Evolutionary conservation across 2,329 filamentous ascomycete species (phyloP).

Genomic region (Simplicillium aogashimaense): DNA sequence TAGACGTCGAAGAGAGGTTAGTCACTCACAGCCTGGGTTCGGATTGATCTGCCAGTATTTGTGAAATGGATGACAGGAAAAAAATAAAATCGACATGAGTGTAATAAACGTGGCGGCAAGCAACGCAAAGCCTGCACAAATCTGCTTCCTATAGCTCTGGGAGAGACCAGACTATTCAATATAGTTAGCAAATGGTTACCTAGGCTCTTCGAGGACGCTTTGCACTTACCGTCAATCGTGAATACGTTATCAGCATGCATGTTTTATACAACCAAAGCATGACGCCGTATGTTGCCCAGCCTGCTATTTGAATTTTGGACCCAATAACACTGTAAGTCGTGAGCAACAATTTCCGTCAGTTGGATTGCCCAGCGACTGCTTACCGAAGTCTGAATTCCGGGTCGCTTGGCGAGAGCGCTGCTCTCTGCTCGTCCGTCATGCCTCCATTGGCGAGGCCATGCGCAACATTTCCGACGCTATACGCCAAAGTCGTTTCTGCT

Average conservation of each 20-base stretch:
- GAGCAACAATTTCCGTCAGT: background rate
- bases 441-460: conserved; percentile 37
- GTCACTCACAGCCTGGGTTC: conserved; percentile 25
- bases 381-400: conserved; percentile 25
- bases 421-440: conserved; percentile 37
- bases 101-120: conserved; percentile 21
- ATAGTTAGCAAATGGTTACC: conserved; percentile 15
- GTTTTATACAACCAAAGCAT: conserved; percentile 42
- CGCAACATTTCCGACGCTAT: conserved; percentile 26
- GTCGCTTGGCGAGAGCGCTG: conserved; percentile 25
- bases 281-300: conserved; percentile 39
- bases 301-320: conserved; percentile 41
- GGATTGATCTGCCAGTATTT: conserved; percentile 32
- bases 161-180: conserved; percentile 13
- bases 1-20: conserved; percentile 8
- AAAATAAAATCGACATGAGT: conserved; percentile 20
- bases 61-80: conserved; percentile 23
- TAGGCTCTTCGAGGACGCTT: background rate
- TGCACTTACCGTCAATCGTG: conserved; percentile 31
- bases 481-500: conserved; percentile 16
- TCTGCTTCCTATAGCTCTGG: conserved; percentile 13
- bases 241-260: conserved; percentile 42
- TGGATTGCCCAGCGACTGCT: background rate
- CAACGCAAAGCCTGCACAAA: conserved; percentile 22
- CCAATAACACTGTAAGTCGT: conserved; percentile 29